A percentile compares a stretch with the other conserved stretches of the same genome.
Conservation (phyloP, 2,329 filamentous ascomycete genomes). For the Sclerotinia borealis region DNA sequence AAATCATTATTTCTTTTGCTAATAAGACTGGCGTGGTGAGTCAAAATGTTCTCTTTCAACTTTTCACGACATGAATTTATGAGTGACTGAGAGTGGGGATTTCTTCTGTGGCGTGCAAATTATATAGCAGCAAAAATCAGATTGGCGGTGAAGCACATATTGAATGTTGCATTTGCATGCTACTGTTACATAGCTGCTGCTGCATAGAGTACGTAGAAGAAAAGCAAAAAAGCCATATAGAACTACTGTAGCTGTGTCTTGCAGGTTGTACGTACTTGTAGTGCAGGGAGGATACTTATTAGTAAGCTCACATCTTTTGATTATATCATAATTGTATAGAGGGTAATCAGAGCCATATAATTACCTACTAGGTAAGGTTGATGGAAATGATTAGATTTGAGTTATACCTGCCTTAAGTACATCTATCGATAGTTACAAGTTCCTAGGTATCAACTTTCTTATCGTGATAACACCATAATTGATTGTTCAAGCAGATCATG, state of each 20-base stretch:
- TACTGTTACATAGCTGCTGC: too few species aligned
- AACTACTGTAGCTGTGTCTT: background rate
- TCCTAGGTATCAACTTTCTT: background rate
- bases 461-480: background rate
- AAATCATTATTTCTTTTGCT: background rate
- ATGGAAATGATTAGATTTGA: too few species aligned
- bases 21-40: background rate
- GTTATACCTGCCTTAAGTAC: too few species aligned
- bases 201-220: too few species aligned
- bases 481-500: too few species aligned
- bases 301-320: too few species aligned
- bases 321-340: too few species aligned
- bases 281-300: background rate
- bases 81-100: conserved; percentile 7
- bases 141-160: conserved; percentile 4
- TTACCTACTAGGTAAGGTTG: too few species aligned
- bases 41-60: conserved; percentile 5
- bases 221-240: background rate
- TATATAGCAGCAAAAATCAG: background rate
- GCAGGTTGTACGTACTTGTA: background rate
- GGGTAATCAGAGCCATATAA: too few species aligned
- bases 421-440: too few species aligned
- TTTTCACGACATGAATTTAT: background rate
- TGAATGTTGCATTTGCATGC: too few species aligned
- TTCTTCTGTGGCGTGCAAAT: conserved; percentile 2